Percentiles rank a stretch among this genome's conserved stretches.
phyloP scores from a whole-genome alignment of 352 stramenopile species.

The Pseudoperonospora humuli region DNA sequence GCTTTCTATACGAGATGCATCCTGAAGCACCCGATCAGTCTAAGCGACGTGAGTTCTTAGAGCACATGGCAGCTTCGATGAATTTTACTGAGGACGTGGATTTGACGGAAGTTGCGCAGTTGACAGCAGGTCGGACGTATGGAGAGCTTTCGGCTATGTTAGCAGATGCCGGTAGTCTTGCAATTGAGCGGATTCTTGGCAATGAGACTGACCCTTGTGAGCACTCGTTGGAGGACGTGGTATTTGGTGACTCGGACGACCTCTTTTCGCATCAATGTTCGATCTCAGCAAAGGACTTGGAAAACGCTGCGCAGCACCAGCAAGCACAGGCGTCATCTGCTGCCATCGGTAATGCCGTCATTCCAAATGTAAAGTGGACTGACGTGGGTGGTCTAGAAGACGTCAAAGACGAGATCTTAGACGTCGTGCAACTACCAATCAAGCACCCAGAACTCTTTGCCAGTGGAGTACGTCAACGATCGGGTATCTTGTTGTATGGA shows the following conservation, averaged over 20 bases:
- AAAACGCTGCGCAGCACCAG: slow-evolving; percentile 52
- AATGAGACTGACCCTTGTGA: slow-evolving; percentile 14
- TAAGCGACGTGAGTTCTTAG: slow-evolving; percentile 46
- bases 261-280: slow-evolving; percentile 11
- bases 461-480: slow-evolving; percentile 65
- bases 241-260: slow-evolving; percentile 17
- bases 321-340: slow-evolving; percentile 57
- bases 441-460: slow-evolving; percentile 81
- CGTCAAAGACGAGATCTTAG: slow-evolving; percentile 95
- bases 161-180: slow-evolving; percentile 44
- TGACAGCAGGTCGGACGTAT: slow-evolving; percentile 66
- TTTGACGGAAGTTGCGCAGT: slow-evolving; percentile 48
- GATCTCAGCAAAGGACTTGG: slow-evolving; percentile 39
- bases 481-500: slow-evolving; percentile 76
- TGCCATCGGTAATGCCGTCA: slow-evolving; percentile 58
- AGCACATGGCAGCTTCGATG: slow-evolving; percentile 31
- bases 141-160: slow-evolving; percentile 64
- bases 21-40: slow-evolving; percentile 53
- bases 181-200: slow-evolving; percentile 38
- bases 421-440: slow-evolving; percentile 79
- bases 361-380: slow-evolving; percentile 96
- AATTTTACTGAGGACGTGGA: slow-evolving; percentile 41
- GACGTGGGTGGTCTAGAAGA: slow-evolving; percentile 98
- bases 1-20: slow-evolving; percentile 71
- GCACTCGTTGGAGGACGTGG: slow-evolving; percentile 20